Percentiles rank a stretch among this genome's conserved stretches.
phyloP scores from a whole-genome alignment of 108 stramenopile species.

The Nannochloropsis oceanica region DNA sequence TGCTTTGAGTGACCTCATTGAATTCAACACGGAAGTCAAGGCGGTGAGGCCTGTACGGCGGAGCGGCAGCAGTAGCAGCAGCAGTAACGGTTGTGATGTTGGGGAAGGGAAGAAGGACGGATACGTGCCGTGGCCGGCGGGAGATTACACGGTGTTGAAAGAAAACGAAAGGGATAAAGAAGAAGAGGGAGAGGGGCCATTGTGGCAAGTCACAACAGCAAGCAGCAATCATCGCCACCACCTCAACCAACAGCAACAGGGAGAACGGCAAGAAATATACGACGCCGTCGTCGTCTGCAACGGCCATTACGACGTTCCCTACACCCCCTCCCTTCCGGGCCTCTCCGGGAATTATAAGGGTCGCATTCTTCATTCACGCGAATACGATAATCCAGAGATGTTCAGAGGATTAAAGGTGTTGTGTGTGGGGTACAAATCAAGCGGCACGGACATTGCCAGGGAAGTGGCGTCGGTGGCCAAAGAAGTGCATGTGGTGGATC shows the following conservation, averaged over 20 bases:
- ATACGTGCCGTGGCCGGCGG: not conserved
- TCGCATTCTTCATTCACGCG: slow-evolving; percentile 53
- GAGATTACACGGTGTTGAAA: not conserved
- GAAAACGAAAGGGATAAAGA: not conserved
- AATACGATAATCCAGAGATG: slow-evolving; percentile 56
- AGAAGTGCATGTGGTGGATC: slow-evolving; percentile 57
- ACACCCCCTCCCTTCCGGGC: slow-evolving; percentile 45
- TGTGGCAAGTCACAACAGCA: not conserved
- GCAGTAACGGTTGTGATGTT: too few species aligned
- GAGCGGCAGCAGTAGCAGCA: not conserved
- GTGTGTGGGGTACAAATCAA: slow-evolving; percentile 69
- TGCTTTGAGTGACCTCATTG: slow-evolving; percentile 9
- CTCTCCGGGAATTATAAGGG: slow-evolving; percentile 40
- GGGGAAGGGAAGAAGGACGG: not conserved
- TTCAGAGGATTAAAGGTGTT: slow-evolving; percentile 53
- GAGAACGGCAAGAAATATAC: slow-evolving; percentile 34
- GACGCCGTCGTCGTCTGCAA: slow-evolving; percentile 74
- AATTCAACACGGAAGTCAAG: slow-evolving; percentile 6
- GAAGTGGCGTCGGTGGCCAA: slow-evolving; percentile 54
- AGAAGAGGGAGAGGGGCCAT: not conserved
- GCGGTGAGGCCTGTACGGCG: not conserved
- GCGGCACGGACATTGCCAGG: slow-evolving; percentile 68
- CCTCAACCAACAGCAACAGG: not conserved
- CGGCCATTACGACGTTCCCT: slow-evolving; percentile 65
- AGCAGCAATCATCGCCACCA: too few species aligned